Percentiles rank a stretch among this genome's conserved stretches.
phyloP scores from a whole-genome alignment of 768 basidiomycete species.

The Udeniomyces megalosporus region DNA sequence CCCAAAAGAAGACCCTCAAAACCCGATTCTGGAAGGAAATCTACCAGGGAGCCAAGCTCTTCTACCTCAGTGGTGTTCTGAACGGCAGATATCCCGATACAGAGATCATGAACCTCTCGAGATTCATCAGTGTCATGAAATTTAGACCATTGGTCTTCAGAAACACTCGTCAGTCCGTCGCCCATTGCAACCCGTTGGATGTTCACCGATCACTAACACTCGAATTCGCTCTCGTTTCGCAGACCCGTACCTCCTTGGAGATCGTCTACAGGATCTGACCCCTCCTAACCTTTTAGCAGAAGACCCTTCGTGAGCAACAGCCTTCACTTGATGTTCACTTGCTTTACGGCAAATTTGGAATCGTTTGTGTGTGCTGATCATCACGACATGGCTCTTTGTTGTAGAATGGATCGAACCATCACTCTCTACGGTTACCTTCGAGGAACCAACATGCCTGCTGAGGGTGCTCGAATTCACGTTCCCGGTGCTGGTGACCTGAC shows the following conservation, averaged over 20 bases:
- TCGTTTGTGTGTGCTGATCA: too few relatives aligned
- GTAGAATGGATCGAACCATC: slow-evolving; percentile 48
- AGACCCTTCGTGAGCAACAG: slow-evolving; percentile 56
- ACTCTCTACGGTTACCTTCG: slow-evolving; percentile 89
- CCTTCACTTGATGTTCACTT: too few relatives aligned
- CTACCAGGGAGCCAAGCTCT: slow-evolving; percentile 94
- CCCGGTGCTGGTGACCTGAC: slow-evolving; percentile 85
- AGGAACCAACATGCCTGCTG: slow-evolving; percentile 39
- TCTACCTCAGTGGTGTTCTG: slow-evolving; percentile 89
- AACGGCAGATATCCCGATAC: slow-evolving; percentile 95
- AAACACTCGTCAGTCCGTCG: slow-evolving; percentile 37
- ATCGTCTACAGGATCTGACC: slow-evolving; percentile 88
- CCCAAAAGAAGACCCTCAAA: slow-evolving; percentile 85
- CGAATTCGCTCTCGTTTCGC: background rate
- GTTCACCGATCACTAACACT: background rate
- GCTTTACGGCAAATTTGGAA: too few relatives aligned
- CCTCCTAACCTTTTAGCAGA: slow-evolving; percentile 63
- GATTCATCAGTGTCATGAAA: slow-evolving; percentile 96
- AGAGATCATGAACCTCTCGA: slow-evolving; percentile 86
- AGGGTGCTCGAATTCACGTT: slow-evolving; percentile 56
- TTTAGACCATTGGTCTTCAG: slow-evolving; percentile 94
- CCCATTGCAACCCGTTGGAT: background rate
- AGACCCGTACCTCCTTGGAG: slow-evolving; percentile 87
- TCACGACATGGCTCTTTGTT: background rate
- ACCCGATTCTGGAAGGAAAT: slow-evolving; percentile 99